These are phyloP conservation scores for Cyberlindnera veronae DNA, from an alignment of 805 yeast species.

Conservation along the genomic window DNA sequence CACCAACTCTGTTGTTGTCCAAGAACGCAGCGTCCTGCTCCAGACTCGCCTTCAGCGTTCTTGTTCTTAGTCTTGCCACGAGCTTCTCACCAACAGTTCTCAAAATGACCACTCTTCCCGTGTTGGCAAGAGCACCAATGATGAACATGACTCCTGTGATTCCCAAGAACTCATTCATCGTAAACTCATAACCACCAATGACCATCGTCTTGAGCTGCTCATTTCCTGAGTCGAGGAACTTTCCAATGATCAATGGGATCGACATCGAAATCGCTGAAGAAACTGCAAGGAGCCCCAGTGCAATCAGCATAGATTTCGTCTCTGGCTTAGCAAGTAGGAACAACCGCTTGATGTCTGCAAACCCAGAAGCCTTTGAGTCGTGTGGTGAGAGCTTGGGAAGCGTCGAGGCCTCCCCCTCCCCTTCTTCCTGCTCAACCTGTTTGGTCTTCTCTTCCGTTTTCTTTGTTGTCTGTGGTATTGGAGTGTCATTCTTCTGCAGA, in stretches of 20 bases:
- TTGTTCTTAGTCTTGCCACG: slow-evolving; percentile 78
- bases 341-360: slow-evolving; percentile 38
- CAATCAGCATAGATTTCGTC: slow-evolving; percentile 49
- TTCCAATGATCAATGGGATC: slow-evolving; percentile 81
- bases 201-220: slow-evolving; percentile 29
- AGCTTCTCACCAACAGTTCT: slow-evolving; percentile 82
- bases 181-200: slow-evolving; percentile 50
- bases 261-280: slow-evolving; percentile 81
- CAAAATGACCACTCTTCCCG: slow-evolving; percentile 72
- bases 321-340: slow-evolving; percentile 58
- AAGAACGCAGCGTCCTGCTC: slow-evolving; percentile 87
- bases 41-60: slow-evolving; percentile 71
- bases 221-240: slow-evolving; percentile 60
- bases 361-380: slow-evolving; percentile 34
- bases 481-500: neutral
- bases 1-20: slow-evolving; percentile 89
- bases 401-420: no score
- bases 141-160: slow-evolving; percentile 61
- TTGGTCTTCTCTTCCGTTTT: neutral
- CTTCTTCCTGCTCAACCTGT: neutral
- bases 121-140: slow-evolving; percentile 74
- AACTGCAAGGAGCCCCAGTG: slow-evolving; percentile 58
- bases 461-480: neutral
- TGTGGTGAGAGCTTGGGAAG: slow-evolving; percentile 28
- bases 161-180: slow-evolving; percentile 59